These are phyloP conservation scores for Penicillium sp. DNA, from an alignment of 2,329 filamentous ascomycete species.

Conservation along the genomic window DNA sequence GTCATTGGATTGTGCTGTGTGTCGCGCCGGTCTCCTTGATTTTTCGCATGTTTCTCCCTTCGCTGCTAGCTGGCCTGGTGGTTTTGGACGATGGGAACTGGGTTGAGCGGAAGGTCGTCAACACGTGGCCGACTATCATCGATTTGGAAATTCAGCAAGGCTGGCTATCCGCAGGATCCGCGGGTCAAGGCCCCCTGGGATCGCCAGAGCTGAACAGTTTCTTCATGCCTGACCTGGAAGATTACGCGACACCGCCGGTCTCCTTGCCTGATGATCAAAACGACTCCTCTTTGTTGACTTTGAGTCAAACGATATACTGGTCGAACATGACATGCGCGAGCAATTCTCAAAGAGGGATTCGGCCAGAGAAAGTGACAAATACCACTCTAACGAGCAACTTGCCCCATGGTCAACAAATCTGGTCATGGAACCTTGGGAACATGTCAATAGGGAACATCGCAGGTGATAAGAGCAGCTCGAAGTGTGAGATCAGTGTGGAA, in stretches of 20 bases:
- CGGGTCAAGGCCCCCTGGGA: not conserved
- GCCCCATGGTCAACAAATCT: slow-evolving; percentile 2
- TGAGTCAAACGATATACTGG: slow-evolving; percentile 28
- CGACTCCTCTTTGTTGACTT: slow-evolving; percentile 2
- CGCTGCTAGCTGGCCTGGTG: slow-evolving; percentile 25
- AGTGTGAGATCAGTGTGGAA: not conserved
- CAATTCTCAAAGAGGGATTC: not conserved
- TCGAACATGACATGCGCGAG: slow-evolving; percentile 20
- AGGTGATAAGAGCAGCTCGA: not conserved
- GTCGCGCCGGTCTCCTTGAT: slow-evolving; percentile 22
- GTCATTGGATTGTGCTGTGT: slow-evolving; percentile 25
- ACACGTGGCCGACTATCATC: slow-evolving; percentile 19
- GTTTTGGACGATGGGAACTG: slow-evolving; percentile 12
- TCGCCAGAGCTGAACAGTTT: slow-evolving; percentile 9
- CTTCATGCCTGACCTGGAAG: slow-evolving; percentile 13
- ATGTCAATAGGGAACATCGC: not conserved
- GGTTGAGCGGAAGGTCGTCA: slow-evolving; percentile 6
- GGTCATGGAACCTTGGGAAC: slow-evolving; percentile 8
- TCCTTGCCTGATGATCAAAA: slow-evolving; percentile 16
- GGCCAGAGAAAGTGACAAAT: not conserved
- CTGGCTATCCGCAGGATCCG: not conserved
- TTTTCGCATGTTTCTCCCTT: slow-evolving; percentile 21
- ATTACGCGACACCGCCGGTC: slow-evolving; percentile 17
- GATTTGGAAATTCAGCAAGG: slow-evolving; percentile 11
- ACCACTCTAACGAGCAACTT: not conserved